Percentiles rank a stretch among this genome's conserved stretches.
These are phyloP conservation scores for Alloascoidea hylecoeti DNA, from an alignment of 805 yeast species.

Conservation along the genomic window DNA sequence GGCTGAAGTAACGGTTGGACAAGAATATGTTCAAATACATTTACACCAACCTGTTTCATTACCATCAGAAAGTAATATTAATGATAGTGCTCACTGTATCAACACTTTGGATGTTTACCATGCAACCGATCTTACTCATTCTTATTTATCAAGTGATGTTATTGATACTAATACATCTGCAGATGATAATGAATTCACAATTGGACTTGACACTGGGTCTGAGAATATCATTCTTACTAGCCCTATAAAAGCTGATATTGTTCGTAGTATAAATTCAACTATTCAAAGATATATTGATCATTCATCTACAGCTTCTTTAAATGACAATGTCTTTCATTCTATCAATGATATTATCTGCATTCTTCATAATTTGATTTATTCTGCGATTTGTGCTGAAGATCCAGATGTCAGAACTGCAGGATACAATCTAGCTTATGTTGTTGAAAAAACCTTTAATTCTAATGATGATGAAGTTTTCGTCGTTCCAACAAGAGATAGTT, in stretches of 20 bases:
- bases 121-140: too few relatives aligned
- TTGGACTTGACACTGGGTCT: background rate
- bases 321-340: background rate
- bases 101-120: too few relatives aligned
- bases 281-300: background rate
- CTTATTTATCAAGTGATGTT: too few relatives aligned
- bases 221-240: too few relatives aligned
- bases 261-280: constrained; percentile 25
- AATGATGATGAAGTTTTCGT: constrained; percentile 26
- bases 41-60: too few relatives aligned
- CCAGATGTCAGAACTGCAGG: constrained; percentile 50
- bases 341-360: constrained; percentile 36
- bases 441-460: constrained; percentile 42
- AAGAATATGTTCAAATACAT: background rate
- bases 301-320: background rate
- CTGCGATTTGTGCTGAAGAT: constrained; percentile 50
- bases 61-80: too few relatives aligned
- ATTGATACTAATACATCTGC: too few relatives aligned
- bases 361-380: constrained; percentile 46
- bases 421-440: constrained; percentile 44
- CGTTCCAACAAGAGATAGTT: constrained; percentile 39
- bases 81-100: background rate
- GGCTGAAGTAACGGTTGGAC: constrained; percentile 1
- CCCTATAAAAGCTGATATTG: constrained; percentile 18
- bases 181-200: background rate